These are phyloP conservation scores for Pleurozium schreberi DNA, from an alignment of 225 moss, liverwort and hornwort species.

Conservation along the genomic window DNA sequence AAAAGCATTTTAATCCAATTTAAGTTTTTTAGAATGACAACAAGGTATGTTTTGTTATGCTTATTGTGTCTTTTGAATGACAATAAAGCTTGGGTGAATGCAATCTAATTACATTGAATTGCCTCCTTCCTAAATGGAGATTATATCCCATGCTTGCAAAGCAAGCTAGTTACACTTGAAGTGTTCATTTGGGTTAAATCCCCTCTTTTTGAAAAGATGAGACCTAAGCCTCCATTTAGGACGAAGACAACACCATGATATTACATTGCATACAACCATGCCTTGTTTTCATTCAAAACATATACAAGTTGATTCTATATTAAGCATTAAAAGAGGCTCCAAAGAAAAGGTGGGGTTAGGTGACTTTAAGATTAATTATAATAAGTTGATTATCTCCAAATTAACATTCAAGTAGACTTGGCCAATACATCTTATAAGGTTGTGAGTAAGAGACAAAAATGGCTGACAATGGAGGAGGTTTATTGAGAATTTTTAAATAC, in stretches of 20 bases:
- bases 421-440: no score
- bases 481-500: no score
- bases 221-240: background rate
- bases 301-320: background rate
- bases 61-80: background rate
- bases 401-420: no score
- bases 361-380: no score
- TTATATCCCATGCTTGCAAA: background rate
- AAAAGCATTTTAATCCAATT: background rate
- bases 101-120: background rate
- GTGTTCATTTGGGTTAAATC: background rate
- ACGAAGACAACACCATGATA: background rate
- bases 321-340: no score
- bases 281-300: background rate
- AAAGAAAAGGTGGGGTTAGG: no score
- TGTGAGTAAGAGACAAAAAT: no score
- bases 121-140: background rate
- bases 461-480: no score
- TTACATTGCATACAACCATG: no score
- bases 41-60: background rate
- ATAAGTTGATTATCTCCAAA: no score
- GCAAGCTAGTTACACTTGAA: rapidly evolving
- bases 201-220: background rate
- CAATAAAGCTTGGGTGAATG: background rate
- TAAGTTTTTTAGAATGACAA: background rate